A percentile compares a stretch with the other conserved stretches of the same genome.
Evolutionary conservation across 805 yeast genomes (phyloP).

Genomic region (Metschnikowia lochheadii): DNA sequence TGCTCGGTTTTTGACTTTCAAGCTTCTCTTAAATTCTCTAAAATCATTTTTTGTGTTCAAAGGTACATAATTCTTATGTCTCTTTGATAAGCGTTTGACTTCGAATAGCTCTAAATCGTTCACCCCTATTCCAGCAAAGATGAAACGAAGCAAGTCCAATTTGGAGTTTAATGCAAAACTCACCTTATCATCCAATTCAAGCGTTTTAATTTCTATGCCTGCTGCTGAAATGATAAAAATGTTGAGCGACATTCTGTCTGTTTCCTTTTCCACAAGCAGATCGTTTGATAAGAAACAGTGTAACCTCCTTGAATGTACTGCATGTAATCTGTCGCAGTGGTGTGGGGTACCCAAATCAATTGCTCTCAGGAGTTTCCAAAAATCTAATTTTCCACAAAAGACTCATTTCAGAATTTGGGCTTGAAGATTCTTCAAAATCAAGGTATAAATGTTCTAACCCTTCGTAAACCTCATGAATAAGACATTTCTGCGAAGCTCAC

Average conservation of each 20-base stretch:
- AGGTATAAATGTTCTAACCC: not conserved
- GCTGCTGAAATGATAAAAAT: not conserved
- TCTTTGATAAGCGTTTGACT: constrained; percentile 44
- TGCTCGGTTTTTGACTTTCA: constrained; percentile 44
- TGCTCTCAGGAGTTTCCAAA: not conserved
- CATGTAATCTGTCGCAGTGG: not conserved
- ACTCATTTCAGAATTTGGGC: not conserved
- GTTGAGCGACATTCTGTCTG: not conserved
- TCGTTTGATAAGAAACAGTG: not conserved
- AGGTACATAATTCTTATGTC: constrained; percentile 35
- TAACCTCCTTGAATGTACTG: not conserved
- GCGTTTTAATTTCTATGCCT: not conserved
- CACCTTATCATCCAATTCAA: not conserved
- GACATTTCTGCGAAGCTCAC: not conserved
- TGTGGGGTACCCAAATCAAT: constrained; percentile 1
- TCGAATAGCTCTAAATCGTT: not conserved
- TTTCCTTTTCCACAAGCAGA: not conserved
- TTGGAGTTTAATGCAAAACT: not conserved
- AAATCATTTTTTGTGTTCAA: constrained; percentile 40
- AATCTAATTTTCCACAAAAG: not conserved
- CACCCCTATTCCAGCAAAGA: not conserved
- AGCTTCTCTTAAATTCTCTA: constrained; percentile 40
- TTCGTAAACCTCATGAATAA: not conserved
- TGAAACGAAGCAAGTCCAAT: not conserved
- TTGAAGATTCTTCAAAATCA: not conserved